Conservation (phyloP, 257 asterid genomes). For the Ligustrum vulgare region DNA sequence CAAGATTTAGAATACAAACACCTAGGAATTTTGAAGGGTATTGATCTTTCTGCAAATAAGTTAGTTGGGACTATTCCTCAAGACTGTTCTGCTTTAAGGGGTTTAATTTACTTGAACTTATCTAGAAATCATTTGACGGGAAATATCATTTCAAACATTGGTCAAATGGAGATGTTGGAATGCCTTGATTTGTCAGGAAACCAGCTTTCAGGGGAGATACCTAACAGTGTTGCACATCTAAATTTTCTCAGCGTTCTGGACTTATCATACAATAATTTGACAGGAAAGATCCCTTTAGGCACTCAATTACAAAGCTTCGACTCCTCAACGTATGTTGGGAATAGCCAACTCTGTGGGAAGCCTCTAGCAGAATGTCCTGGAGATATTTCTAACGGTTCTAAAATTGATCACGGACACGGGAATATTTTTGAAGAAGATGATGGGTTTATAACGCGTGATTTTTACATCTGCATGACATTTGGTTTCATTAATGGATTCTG, state of each 20-base stretch:
- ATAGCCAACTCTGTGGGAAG: constrained; percentile 29
- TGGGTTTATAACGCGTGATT: neutral
- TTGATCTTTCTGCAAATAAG: constrained; percentile 38
- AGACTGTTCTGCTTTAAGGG: constrained; percentile 18
- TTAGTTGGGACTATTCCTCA: constrained; percentile 30
- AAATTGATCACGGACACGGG: neutral
- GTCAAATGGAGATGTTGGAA: constrained; percentile 38
- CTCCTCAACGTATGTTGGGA: constrained; percentile 28
- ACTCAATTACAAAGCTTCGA: constrained; percentile 36
- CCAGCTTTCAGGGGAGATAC: constrained; percentile 35
- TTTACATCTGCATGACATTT: neutral
- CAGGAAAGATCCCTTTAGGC: constrained; percentile 32
- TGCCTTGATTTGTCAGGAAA: constrained; percentile 38
- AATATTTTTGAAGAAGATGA: neutral
- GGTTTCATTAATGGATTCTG: constrained; percentile 11
- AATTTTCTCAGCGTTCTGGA: constrained; percentile 22
- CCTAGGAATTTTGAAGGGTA: constrained; percentile 22
- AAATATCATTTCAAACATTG: constrained; percentile 17
- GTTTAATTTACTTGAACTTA: constrained; percentile 28
- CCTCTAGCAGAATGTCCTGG: constrained; percentile 24
- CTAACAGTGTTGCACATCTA: constrained; percentile 16
- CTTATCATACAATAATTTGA: constrained; percentile 34
- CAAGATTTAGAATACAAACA: constrained; percentile 11
- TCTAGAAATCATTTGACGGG: constrained; percentile 36
- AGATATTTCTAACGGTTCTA: neutral